Evolutionary conservation across 148 eudicot genomes (phyloP), one percentile per base, ranked within the genome.

Genomic region (Camellia lanceoleosa): DNA sequence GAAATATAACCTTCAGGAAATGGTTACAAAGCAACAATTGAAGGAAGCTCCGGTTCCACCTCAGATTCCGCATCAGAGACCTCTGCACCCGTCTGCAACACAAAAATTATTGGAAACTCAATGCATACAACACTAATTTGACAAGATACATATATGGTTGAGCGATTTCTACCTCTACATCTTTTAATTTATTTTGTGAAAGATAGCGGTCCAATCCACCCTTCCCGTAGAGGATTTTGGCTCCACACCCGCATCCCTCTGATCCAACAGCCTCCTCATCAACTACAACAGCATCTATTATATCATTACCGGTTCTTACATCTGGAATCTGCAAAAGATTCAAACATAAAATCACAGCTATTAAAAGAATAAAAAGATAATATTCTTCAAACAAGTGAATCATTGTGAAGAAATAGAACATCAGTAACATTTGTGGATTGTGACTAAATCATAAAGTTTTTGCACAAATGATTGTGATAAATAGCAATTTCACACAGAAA

Each of bases 201-300:
- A 92, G 87, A 79, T 87, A 90, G 72, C 87, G 82, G 78, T 89
- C 92, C 44, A 92, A 85, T 47, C 95, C 90, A 67, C 92, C 98
- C 78, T 89, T 89, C 5, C 98, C 98, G 5, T 89, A 86, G 47
- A 97, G 97, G 23, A 97, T 93, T 84, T 85, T 93, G 42, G 92
- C 95, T 56, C 99, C 99, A 71, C 84, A 79, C 3, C 87, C 92
- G 74, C 75, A 87, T 5, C 87, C 91, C 73, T 87, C 94, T 3
- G 77, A 80, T 62, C 94, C 94, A 71, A 95, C 84, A 43, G 97
- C 89, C 51, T 91, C 97, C 76, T 91, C 94, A 60, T 96, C 99
- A 46, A 96, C 93, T 43, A 96, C 87, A 59, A 93, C 97, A 9
- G 89, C 98, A 70, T 96, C 98, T 60, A 96, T 92, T 73, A 89